Evolutionary conservation across 495 filamentous ascomycete species (phyloP), one percentile per base, ranked within the genome.

Genomic region (Aspergillus wentii): DNA sequence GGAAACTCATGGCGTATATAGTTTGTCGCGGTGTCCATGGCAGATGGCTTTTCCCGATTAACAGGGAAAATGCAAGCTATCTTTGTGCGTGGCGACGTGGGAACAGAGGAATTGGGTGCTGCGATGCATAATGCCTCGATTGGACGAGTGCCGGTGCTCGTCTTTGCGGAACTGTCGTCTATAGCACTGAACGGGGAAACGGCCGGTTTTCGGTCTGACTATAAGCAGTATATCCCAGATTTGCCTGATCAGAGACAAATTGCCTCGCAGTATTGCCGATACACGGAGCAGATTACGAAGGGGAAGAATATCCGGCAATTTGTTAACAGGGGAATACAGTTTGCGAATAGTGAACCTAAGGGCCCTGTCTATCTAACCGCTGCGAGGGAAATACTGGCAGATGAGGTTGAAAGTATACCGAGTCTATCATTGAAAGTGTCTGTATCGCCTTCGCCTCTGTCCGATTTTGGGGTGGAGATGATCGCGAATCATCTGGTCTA

Each of bases 361-460:
- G 59, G 59, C 2, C 59, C 59, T 4, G 36, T 49, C 9, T 61
- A 63, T 35, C 33, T 63, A 16, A 59, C 53, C 26, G 59, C 51
- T 3, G 52, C 54, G 1, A 37, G 59, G 10, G 59, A 63, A 38
- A 50, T 50, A 15, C 41, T 63, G 14, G 57, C 49, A 1, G 39
- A 40, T 1, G n/a, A n/a, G n/a, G n/a, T n/a, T n/a, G n/a, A n/a
- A n/a, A n/a, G n/a, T n/a, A n/a, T n/a, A n/a, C 37, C 54, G 5
- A 30, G 43, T 29, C 43, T 42, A 10, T 22, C 26, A 8, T 28
- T 43, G 15, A 14, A 42, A 28, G 21, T 40, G n/a, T 36, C 44
- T 8, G 28, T 25, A 4, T 36, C 39, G 26, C 33, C 45, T 4
- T 27, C 39, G 16, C 45, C 52, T 14, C 39, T 54, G 18, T 35